Conservation (phyloP, 2,329 filamentous ascomycete species). For the Neodidymelliopsis sp. region DNA sequence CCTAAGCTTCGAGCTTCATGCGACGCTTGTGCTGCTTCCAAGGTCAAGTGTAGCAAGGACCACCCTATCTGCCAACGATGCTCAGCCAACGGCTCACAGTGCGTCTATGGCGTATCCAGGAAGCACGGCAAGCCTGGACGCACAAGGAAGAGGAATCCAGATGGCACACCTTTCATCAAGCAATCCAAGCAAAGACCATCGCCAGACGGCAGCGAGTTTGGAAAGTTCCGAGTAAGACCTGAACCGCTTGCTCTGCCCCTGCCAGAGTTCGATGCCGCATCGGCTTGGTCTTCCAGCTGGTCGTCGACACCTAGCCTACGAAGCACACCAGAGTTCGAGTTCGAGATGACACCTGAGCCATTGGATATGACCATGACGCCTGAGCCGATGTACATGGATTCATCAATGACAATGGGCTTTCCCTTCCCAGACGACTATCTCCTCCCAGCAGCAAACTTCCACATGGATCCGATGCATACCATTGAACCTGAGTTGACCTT, state of each 20-base stretch:
- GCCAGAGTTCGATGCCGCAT: conserved; percentile 25
- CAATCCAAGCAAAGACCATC: conserved; percentile 39
- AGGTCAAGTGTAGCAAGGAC: conserved; percentile 48
- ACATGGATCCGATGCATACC: conserved; percentile 25
- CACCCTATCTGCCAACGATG: conserved; percentile 46
- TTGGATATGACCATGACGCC: conserved; percentile 33
- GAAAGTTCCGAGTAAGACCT: conserved; percentile 35
- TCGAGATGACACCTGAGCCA: conserved; percentile 39
- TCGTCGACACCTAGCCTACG: conserved; percentile 38
- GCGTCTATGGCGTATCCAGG: conserved; percentile 45
- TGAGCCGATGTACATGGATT: conserved; percentile 35
- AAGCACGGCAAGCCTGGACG: conserved; percentile 48
- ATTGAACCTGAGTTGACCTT: conserved; percentile 35
- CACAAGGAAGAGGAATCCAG: conserved; percentile 42
- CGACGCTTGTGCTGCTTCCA: conserved; percentile 48
- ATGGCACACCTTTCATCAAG: conserved; percentile 42
- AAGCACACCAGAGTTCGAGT: conserved; percentile 35
- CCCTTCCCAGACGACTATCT: conserved; percentile 34
- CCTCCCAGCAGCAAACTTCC: conserved; percentile 21
- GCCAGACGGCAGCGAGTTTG: conserved; percentile 39
- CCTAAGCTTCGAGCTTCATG: conserved; percentile 47
- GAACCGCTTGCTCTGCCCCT: conserved; percentile 30
- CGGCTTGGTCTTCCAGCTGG: conserved; percentile 35
- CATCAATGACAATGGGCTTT: conserved; percentile 21
- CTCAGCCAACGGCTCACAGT: conserved; percentile 35